Evolutionary conservation across 768 basidiomycete species (phyloP), one percentile per base, ranked within the genome.

Genomic region (Pulveroboletus sp.): DNA sequence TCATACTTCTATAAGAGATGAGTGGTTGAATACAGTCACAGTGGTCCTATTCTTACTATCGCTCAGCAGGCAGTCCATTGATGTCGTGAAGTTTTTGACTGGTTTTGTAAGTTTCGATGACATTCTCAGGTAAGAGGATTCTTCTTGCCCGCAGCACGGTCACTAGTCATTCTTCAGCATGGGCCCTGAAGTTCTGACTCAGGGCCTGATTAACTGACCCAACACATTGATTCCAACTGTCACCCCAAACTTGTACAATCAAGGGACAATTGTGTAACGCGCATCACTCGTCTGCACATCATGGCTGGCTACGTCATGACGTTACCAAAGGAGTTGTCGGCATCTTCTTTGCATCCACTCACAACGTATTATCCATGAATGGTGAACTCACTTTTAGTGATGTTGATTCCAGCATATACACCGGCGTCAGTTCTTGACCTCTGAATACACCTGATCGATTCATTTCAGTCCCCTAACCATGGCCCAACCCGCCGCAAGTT

Each of bases 61-160:
- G 48, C 67, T 11, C 44, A 62, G 4, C 85, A 87, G 59, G 4
- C 85, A 87, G 59, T 83, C 82, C 10, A 83, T 87, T 43, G 85
- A 84, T 57, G 83, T 74, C 37, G 71, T 21, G 21, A 21, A 21
- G 21, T 21, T 21, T 3, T 21, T 21, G 21, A 21, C 21, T 21
- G 21, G 21, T 2, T 21, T 21, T 21, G 21, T 21, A 21, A 3
- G 21, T 21, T 21, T 79, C 21, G 85, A 86, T 56, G 84, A 83
- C 8, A 85, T 86, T 53, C 54, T 86, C 24, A 83, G 84, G 81
- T 83, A 64, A 31, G 72, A 56, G 18, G n/a, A 7, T 15, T 2
- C 27, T 46, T 14, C 21, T 32, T 5, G 12, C 35, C 17, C 44
- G 15, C 31, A 33, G 36, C 8, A 43, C 31, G 21, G 21, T 37